Conservation (phyloP, 192 early-diverging fungal genomes). For the Lobulomyces angularis region DNA sequence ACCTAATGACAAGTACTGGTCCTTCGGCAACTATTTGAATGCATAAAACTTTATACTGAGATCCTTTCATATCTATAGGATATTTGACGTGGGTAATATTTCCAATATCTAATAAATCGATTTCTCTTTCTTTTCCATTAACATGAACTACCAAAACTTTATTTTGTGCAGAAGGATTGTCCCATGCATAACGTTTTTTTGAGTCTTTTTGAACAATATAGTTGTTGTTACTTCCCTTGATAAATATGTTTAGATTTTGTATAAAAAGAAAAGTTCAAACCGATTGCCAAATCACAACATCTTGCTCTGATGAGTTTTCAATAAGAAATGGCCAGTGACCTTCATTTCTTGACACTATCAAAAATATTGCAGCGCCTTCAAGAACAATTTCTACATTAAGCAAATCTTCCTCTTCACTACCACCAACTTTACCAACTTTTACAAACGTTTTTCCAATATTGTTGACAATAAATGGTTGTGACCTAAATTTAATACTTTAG, state of each 20-base stretch:
- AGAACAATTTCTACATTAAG: constrained; percentile 72
- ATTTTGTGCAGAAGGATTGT: constrained; percentile 58
- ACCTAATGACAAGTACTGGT: constrained; percentile 19
- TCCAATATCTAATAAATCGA: constrained; percentile 86
- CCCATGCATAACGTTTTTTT: constrained; percentile 84
- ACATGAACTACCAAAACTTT: constrained; percentile 67
- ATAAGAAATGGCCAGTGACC: constrained; percentile 82
- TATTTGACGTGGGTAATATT: constrained; percentile 73
- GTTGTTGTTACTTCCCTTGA: too few relatives aligned
- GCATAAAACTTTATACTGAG: too few relatives aligned
- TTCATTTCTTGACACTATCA: constrained; percentile 63
- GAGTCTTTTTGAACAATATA: constrained; percentile 35
- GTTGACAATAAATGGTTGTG: constrained; percentile 72
- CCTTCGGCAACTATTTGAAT: constrained; percentile 31
- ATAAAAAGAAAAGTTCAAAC: constrained; percentile 17
- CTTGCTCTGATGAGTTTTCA: constrained; percentile 58
- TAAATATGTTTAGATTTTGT: too few relatives aligned
- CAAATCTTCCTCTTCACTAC: constrained; percentile 49
- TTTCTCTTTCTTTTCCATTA: constrained; percentile 58
- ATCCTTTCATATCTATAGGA: constrained; percentile 32
- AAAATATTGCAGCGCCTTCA: constrained; percentile 82
- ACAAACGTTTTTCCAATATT: constrained; percentile 76
- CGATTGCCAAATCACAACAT: constrained; percentile 70
- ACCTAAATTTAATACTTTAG: constrained; percentile 21
- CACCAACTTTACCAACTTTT: constrained; percentile 50